Conservation (phyloP, 306 rosid genomes). For the Cyclanthera cordifolia region DNA sequence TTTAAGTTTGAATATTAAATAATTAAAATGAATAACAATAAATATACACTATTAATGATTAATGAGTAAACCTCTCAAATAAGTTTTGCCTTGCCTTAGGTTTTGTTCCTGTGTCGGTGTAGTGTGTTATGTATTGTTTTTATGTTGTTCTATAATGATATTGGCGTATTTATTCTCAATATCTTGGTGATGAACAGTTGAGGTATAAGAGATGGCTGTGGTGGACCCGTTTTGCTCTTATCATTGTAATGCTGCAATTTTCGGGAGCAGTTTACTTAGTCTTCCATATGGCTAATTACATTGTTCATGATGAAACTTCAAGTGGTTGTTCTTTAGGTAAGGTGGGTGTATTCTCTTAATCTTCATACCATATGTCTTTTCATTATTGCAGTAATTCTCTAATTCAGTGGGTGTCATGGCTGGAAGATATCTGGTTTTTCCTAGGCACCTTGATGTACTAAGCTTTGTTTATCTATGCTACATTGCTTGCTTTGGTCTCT, state of each 20-base stretch:
- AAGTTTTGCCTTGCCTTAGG: neutral
- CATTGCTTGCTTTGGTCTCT: constrained; percentile 6
- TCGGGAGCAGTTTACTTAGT: constrained; percentile 46
- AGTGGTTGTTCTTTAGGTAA: constrained; percentile 47
- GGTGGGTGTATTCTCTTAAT: constrained; percentile 9
- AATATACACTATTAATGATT: no score
- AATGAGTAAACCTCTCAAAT: no score
- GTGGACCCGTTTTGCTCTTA: constrained; percentile 55
- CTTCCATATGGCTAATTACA: constrained; percentile 17
- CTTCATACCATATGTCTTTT: neutral
- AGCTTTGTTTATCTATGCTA: neutral
- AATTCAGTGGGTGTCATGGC: neutral
- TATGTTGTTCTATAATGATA: constrained; percentile 3
- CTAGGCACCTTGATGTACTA: neutral
- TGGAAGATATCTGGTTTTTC: neutral
- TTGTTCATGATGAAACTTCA: constrained; percentile 18
- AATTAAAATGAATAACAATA: no score
- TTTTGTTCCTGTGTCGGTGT: neutral
- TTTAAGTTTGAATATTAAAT: no score
- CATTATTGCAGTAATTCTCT: neutral
- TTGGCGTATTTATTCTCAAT: neutral
- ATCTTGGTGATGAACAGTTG: constrained; percentile 26
- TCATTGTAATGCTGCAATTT: constrained; percentile 41
- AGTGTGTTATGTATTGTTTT: neutral
- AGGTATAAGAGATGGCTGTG: constrained; percentile 60